A percentile compares a stretch with the other conserved stretches of the same genome.
Evolutionary conservation across 352 stramenopile species (phyloP).

Genomic region (Pythium aquatile): DNA sequence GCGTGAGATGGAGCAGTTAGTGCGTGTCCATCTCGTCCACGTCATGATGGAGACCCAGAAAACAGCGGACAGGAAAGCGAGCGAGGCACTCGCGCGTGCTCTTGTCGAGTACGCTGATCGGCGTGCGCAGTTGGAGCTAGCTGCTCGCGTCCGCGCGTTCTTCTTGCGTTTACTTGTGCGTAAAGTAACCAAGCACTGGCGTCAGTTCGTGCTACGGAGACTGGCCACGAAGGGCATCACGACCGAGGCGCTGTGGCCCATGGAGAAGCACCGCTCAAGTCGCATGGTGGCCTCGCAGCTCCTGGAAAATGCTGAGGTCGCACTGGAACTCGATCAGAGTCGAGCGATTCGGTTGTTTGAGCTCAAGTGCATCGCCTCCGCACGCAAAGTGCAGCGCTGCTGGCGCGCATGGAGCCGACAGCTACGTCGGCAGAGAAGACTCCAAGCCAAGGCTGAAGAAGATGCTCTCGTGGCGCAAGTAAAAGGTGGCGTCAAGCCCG

Average conservation of each 20-base stretch:
- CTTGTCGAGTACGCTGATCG: neutral
- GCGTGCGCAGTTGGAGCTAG: neutral
- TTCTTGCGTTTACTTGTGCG: slow-evolving; percentile 9
- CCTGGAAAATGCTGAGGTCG: neutral
- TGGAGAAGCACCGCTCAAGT: neutral
- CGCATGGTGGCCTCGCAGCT: neutral
- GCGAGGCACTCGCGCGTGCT: neutral
- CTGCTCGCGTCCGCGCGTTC: neutral
- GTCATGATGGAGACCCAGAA: slow-evolving; percentile 14
- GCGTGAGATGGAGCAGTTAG: neutral
- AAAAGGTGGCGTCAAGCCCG: slow-evolving; percentile 3
- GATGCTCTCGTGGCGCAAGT: slow-evolving; percentile 16
- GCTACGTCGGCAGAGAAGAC: slow-evolving; percentile 2
- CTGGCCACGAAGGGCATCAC: slow-evolving; percentile 3
- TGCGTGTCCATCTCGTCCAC: slow-evolving; percentile 1
- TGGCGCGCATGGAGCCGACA: slow-evolving; percentile 19
- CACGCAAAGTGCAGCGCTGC: slow-evolving; percentile 23
- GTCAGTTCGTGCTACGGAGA: slow-evolving; percentile 7
- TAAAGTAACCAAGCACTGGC: slow-evolving; percentile 15
- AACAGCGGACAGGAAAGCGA: neutral
- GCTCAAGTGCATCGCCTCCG: slow-evolving; percentile 15
- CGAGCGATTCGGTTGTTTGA: slow-evolving; percentile 19
- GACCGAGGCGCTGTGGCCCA: slow-evolving; percentile 17
- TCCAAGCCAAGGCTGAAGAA: slow-evolving; percentile 14
- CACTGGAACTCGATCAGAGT: neutral